Evolutionary conservation across 148 eudicot species (phyloP), one percentile per base, ranked within the genome.

Genomic region (Heliamphora exappendiculata): DNA sequence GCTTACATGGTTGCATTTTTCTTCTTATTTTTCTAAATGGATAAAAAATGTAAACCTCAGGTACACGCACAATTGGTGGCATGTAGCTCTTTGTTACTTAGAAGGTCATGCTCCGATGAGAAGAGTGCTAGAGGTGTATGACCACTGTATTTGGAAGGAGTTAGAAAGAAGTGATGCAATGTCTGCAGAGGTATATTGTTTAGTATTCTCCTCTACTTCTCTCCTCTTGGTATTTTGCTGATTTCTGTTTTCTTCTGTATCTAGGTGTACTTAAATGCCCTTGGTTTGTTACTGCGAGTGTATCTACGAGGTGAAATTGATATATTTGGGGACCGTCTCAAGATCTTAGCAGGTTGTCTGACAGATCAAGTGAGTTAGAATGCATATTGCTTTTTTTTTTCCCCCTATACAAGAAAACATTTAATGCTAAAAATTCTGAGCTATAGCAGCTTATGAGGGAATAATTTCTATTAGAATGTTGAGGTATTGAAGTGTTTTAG

Each of bases 11-110:
- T 16, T 31, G 3, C 37, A n/a, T n/a, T n/a, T n/a, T n/a, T n/a
- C 2, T 7, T 50, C 24, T 67, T 62, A 12, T 24, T 37, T 26
- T 82, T 74, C 55, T 51, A 14, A 47, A 34, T 47, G 34, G 29
- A 31, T 51, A 60, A 41, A 14, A n/a, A 65, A 49, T 58, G 53
- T 69, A 69, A 73, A 67, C 66, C 78, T 47, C 78, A 94, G 98
- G 90, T 85, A 79, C 80, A 89, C 98, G 0, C 98, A 94, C 82
- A 94, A 94, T 81, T 94, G 98, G 98, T 94, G 98, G 98, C 98
- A 94, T 74, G 91, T 91, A 75, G 95, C 98, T 59, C 83, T 94
- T 53, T 94, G 97, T 88, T 89, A 90, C 81, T 83, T 94, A 85
- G 98, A 94, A 87, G 97, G 95, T 65, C 70, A 88, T 77, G 81